These are phyloP conservation scores for Microbotryomycetes sp. DNA, from an alignment of 1,284 basidiomycete species.

Conservation along the genomic window DNA sequence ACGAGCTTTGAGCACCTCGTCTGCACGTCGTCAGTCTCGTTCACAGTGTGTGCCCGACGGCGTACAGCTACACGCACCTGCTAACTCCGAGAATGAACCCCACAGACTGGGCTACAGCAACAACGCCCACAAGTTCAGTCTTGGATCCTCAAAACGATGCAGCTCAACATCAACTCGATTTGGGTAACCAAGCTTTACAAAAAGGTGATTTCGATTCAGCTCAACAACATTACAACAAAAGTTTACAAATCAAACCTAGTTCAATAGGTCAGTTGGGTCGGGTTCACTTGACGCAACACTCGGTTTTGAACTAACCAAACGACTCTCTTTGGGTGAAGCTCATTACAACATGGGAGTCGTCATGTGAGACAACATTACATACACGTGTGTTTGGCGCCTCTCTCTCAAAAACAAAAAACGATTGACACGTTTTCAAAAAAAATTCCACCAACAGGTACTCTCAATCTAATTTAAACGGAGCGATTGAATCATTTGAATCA, in stretches of 20 bases:
- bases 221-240: constrained; percentile 10
- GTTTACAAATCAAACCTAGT: constrained; percentile 20
- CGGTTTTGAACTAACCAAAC: too few species aligned
- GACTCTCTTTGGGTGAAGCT: constrained; percentile 3
- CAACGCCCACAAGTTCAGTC: constrained; percentile 12
- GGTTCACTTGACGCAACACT: not conserved
- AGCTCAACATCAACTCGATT: constrained; percentile 27
- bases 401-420: too few species aligned
- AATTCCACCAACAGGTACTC: constrained; percentile 22
- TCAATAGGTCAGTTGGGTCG: constrained; percentile 19
- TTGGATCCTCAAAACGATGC: constrained; percentile 22
- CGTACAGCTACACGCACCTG: too few species aligned
- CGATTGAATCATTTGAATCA: constrained; percentile 25
- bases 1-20: too few species aligned
- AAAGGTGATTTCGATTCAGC: constrained; percentile 22
- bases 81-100: too few species aligned
- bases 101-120: constrained; percentile 18
- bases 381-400: not conserved
- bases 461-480: constrained; percentile 13
- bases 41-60: too few species aligned
- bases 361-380: constrained; percentile 10
- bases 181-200: constrained; percentile 21
- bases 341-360: constrained; percentile 36
- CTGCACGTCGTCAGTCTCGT: too few species aligned
- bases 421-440: too few species aligned